These are phyloP conservation scores for Chiua virens DNA, from an alignment of 768 basidiomycete species.

Conservation along the genomic window DNA sequence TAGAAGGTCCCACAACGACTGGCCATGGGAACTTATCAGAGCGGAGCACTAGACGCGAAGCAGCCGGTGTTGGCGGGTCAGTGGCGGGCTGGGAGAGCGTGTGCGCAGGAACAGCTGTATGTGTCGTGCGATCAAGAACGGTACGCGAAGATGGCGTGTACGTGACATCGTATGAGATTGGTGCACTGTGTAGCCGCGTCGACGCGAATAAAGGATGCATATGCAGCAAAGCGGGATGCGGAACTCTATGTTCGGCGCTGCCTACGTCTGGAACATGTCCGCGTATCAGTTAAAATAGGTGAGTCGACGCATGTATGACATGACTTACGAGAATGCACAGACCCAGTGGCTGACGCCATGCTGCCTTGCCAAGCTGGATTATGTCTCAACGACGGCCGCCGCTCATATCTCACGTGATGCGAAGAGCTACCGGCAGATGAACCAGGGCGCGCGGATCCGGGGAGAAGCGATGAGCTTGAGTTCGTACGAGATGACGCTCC, in stretches of 20 bases:
- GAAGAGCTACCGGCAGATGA: conserved; percentile 41
- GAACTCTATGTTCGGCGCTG: conserved; percentile 23
- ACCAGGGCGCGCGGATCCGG: conserved; percentile 38
- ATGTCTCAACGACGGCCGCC: conserved; percentile 47
- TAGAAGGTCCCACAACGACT: conserved; percentile 45
- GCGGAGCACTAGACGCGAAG: conserved; percentile 49
- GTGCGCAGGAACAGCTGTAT: conserved; percentile 51
- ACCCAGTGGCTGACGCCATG: conserved; percentile 38
- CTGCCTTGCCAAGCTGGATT: conserved; percentile 48
- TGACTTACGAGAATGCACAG: conserved; percentile 42
- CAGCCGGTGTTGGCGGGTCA: conserved; percentile 51
- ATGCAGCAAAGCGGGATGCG: conserved; percentile 40
- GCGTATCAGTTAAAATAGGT: conserved; percentile 6
- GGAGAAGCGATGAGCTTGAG: conserved; percentile 50
- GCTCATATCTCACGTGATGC: conserved; percentile 39
- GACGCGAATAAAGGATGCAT: conserved; percentile 67
- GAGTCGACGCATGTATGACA: conserved; percentile 1
- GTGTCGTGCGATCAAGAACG: conserved; percentile 55
- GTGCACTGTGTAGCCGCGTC: conserved; percentile 54
- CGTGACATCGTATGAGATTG: conserved; percentile 60
- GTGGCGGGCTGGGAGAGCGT: conserved; percentile 65
- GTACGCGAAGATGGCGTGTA: conserved; percentile 58
- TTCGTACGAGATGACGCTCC: conserved; percentile 50
- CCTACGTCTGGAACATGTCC: conserved; percentile 14
- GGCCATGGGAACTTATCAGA: conserved; percentile 64